Percentiles rank a stretch among this genome's conserved stretches.
phyloP scores from a whole-genome alignment of 371 early-diverging fungal species.

The Dichotomocladium elegans region DNA sequence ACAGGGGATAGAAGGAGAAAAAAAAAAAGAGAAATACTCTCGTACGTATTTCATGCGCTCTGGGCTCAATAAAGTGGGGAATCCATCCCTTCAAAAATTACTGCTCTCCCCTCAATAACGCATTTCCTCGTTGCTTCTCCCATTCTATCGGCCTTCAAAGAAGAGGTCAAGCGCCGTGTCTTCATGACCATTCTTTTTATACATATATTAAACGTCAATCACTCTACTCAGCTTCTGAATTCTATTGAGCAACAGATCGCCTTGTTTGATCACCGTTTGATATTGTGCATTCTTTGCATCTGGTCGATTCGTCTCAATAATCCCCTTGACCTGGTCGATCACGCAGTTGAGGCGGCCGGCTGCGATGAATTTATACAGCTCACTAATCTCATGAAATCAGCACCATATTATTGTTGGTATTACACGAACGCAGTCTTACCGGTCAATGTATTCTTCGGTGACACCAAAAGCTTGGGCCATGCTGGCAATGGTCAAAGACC shows the following conservation, averaged over 20 bases:
- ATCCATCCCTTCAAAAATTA: too few relatives aligned
- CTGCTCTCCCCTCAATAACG: too few relatives aligned
- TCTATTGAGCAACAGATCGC: conserved; percentile 92
- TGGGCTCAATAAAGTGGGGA: too few relatives aligned
- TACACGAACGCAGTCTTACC: conserved; percentile 38
- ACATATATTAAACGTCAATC: conserved; percentile 64
- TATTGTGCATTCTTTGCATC: conserved; percentile 97
- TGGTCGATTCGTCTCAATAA: conserved; percentile 95
- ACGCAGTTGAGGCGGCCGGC: conserved; percentile 97
- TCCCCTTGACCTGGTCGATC: conserved; percentile 98
- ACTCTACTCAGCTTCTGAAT: conserved; percentile 95
- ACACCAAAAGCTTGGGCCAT: conserved; percentile 99
- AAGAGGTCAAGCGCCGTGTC: too few relatives aligned
- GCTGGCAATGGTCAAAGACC: conserved; percentile 89
- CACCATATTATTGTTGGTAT: neutral
- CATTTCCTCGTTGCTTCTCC: too few relatives aligned
- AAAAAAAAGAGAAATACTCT: too few relatives aligned
- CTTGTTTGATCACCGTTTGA: conserved; percentile 93
- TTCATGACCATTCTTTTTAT: too few relatives aligned
- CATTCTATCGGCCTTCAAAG: too few relatives aligned
- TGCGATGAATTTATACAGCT: conserved; percentile 94
- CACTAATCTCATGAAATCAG: conserved; percentile 48
- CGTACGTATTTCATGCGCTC: too few relatives aligned
- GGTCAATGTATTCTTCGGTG: conserved; percentile 90
- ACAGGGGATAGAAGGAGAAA: too few relatives aligned